Base-by-base conservation (phyloP, 129 eudicot genomes). In the Centaurea solstitialis region DNA sequence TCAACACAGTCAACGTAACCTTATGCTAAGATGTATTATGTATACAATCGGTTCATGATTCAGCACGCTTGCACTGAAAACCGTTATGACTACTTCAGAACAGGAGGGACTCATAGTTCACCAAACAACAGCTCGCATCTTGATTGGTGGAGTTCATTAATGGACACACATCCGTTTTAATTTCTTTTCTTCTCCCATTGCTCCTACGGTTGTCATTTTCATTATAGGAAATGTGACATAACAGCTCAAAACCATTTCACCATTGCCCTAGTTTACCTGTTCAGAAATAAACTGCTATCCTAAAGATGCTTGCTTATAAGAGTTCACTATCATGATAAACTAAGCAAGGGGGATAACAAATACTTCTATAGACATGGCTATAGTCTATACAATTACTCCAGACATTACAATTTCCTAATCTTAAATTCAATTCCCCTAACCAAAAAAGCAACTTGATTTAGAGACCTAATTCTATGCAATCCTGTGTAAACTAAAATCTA, bases 271-370 rank as follows among this genome's bases (percentile, higher is more conserved):
- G 68, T 61, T 20, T 61, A 61, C 21, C 3, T 61, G 68, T 18
- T 61, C 28, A 64, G 30, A 64, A 64, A 64, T 64, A 10, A 64
- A 21, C 12, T 64, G 8, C 4, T 20, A 68, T 39, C 77, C 20
- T 68, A 64, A 5, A 71, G 12, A 72, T 23, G 70, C 77, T 72
- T 38, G 3, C n/a, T 57, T 21, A 22, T 9, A 70, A 15, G 24
- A 79, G 76, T 70, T 26, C 65, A 57, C 65, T 17, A 57, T 57
- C 65, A 57, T 6, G 50, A 69, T 68, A 69, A 7, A 47, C 71
- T 26, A 17, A 24, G 40, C 74, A 39, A 41, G 2, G 13, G n/a
- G 39, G 17, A 62, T 62, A 11, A 41, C 2, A 71, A 72, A 22
- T 13, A 72, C 40, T 47, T 39, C 37, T 72, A 72, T 21, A 72